Evolutionary conservation across 1,284 basidiomycete species (phyloP), one percentile per base, ranked within the genome.

Genomic region (Anthracocystis setariae): DNA sequence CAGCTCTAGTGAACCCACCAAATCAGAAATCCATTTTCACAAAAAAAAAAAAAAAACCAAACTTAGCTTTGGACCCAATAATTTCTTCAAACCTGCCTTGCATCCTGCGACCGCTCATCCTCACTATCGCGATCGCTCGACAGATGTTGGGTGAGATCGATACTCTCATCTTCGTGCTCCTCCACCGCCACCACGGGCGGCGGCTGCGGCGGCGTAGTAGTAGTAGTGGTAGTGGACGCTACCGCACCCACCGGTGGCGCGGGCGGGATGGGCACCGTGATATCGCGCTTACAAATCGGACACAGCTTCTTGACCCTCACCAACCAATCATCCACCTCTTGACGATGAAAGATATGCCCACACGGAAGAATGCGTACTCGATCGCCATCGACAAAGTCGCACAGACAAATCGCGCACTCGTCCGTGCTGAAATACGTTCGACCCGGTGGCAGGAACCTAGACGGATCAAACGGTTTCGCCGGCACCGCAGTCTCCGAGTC

Each of bases 231-330:
- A 45, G 54, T 37, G 10, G 49, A 25, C 8, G 44, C 39, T 15
- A 50, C 12, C 0, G 62, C 43, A 0, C 57, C 57, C 9, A 54
- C 63, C 0, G 72, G 72, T 9, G 69, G 73, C 5, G 69, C 62
- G 3, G 66, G 70, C 2, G 76, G 76, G 12, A 75, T 60, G 2
- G 73, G 70, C 13, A 77, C 71, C 0, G 74, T 78, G 24, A 80
- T 74, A 35, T 82, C 81, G 15, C 78, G 64, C 65, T 82, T 82
- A 55, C 81, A 82, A n/a, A 80, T 81, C 3, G 81, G 81, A 50
- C 81, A 82, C 13, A 82, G 50, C 48, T 80, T 81, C 53, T 78
- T 75, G 33, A 77, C 66, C n/a, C 69, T 51, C 13, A 74, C 64
- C 18, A 82, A 64, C 81, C 81, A 82, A 18, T 76, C 73, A 53